A percentile compares a stretch with the other conserved stretches of the same genome.
These are phyloP conservation scores for Sporothrix brasiliensis DNA, from an alignment of 2,329 filamentous ascomycete species.

Conservation along the genomic window DNA sequence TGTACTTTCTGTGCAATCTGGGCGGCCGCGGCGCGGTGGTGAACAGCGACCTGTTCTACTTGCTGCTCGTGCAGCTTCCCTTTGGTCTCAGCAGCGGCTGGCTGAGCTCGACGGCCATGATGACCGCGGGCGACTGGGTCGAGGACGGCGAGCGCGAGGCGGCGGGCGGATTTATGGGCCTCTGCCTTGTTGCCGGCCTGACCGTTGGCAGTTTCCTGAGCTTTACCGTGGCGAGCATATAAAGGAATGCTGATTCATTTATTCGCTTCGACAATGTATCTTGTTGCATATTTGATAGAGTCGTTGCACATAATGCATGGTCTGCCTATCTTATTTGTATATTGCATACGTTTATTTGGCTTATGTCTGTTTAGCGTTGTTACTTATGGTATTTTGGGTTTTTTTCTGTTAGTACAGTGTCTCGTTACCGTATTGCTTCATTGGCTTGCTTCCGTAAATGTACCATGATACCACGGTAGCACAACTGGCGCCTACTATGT, in stretches of 20 bases:
- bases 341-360: neutral
- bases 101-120: constrained; percentile 86
- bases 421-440: neutral
- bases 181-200: constrained; percentile 84
- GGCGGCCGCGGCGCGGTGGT: constrained; percentile 73
- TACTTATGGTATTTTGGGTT: neutral
- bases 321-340: constrained; percentile 12
- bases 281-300: neutral
- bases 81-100: constrained; percentile 89
- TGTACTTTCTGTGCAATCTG: constrained; percentile 91
- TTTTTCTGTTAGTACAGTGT: neutral
- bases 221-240: constrained; percentile 67
- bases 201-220: constrained; percentile 85
- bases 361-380: neutral
- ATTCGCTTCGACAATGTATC: neutral
- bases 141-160: constrained; percentile 81
- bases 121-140: constrained; percentile 81
- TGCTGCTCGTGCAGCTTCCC: constrained; percentile 76
- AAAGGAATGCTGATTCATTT: constrained; percentile 22
- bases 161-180: constrained; percentile 89
- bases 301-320: neutral
- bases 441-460: neutral
- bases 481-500: neutral
- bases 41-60: constrained; percentile 82
- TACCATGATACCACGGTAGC: constrained; percentile 20